Conservation (phyloP, 768 basidiomycete genomes). For the Macrocybe gigantea region DNA sequence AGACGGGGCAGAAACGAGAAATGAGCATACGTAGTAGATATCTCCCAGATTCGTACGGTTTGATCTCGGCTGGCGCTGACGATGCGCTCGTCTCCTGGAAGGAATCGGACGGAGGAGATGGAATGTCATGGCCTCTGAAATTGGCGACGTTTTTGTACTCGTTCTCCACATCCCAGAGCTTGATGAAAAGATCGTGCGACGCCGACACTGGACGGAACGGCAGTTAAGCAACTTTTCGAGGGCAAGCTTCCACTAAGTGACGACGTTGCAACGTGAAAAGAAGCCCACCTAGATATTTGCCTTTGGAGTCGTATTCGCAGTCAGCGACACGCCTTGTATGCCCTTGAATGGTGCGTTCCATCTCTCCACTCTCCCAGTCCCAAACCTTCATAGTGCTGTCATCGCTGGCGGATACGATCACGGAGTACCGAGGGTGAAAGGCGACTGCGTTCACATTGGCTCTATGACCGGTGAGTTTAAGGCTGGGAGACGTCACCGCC, state of each 20-base stretch:
- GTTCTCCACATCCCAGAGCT: constrained; percentile 35
- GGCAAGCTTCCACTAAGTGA: too few species aligned
- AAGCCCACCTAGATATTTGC: constrained; percentile 51
- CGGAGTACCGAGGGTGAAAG: constrained; percentile 68
- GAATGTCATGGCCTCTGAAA: constrained; percentile 66
- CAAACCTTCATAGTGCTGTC: constrained; percentile 69
- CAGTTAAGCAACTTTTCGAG: neutral
- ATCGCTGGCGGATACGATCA: constrained; percentile 60
- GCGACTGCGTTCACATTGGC: constrained; percentile 51
- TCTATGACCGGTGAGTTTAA: constrained; percentile 49
- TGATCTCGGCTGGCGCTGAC: constrained; percentile 68
- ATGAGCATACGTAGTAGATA: too few species aligned
- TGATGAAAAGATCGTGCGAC: constrained; percentile 21
- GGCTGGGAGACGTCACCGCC: constrained; percentile 32
- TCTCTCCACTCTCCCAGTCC: constrained; percentile 78
- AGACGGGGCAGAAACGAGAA: too few species aligned
- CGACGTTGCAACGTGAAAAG: too few species aligned
- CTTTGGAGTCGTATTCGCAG: constrained; percentile 65
- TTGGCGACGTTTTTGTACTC: constrained; percentile 20
- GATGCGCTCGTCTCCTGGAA: constrained; percentile 59
- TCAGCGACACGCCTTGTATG: constrained; percentile 69
- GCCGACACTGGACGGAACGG: constrained; percentile 10
- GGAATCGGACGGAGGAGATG: constrained; percentile 64
- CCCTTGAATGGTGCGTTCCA: constrained; percentile 68
- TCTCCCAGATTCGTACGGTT: constrained; percentile 30